phyloP scores from a whole-genome alignment of 768 basidiomycete species.

The Termitomyces sp. region DNA sequence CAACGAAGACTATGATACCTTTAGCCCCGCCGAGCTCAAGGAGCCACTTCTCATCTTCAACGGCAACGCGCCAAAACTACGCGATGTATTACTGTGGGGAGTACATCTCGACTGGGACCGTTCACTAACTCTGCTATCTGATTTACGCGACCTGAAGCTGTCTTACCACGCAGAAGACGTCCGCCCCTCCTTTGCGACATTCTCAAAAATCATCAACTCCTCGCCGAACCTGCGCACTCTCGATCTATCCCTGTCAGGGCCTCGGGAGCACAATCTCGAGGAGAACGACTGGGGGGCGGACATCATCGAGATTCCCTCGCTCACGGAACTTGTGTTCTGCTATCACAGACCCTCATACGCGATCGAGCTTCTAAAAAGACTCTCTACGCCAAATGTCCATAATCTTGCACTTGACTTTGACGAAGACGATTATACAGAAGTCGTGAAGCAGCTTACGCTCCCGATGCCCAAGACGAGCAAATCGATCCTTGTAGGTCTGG shows the following conservation, averaged over 20 bases:
- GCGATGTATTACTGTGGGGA: constrained; percentile 52
- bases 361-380: constrained; percentile 30
- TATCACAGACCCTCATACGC: constrained; percentile 36
- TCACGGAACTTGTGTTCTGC: constrained; percentile 33
- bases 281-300: constrained; percentile 30
- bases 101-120: constrained; percentile 66
- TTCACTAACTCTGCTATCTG: constrained; percentile 35
- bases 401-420: constrained; percentile 54
- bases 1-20: constrained; percentile 33
- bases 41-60: constrained; percentile 46
- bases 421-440: constrained; percentile 44
- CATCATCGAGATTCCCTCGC: constrained; percentile 31
- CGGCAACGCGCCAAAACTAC: constrained; percentile 49
- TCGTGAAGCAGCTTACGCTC: constrained; percentile 39
- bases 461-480: constrained; percentile 33
- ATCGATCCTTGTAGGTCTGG: constrained; percentile 43
- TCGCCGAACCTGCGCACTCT: constrained; percentile 54
- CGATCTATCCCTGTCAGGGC: constrained; percentile 53
- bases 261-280: constrained; percentile 32
- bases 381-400: constrained; percentile 34
- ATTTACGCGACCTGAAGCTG: constrained; percentile 49
- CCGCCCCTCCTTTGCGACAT: constrained; percentile 52
- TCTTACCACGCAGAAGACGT: constrained; percentile 60
- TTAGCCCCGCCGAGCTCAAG: constrained; percentile 35
- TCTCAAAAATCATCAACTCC: constrained; percentile 43